These are phyloP conservation scores for Puccinia horiana DNA, from an alignment of 1,284 basidiomycete genomes.

Conservation along the genomic window DNA sequence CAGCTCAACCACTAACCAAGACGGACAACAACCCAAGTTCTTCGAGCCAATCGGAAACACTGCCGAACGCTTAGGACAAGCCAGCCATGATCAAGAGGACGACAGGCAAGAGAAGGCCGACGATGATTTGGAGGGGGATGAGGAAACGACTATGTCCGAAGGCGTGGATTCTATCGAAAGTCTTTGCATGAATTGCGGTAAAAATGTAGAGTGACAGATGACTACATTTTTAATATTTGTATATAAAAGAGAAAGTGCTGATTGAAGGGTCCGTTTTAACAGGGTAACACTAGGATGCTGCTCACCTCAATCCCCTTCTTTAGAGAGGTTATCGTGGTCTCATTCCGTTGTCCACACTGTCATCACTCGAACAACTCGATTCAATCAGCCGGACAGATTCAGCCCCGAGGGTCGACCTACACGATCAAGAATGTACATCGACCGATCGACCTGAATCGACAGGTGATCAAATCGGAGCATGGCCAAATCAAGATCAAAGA, in stretches of 20 bases:
- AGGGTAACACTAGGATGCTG: conserved; percentile 89
- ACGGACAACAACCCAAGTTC: neutral
- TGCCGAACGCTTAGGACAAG: neutral
- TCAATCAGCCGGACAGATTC: conserved; percentile 83
- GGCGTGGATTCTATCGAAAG: conserved; percentile 68
- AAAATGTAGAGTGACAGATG: conserved; percentile 60
- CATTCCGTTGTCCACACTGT: conserved; percentile 92
- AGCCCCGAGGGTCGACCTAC: conserved; percentile 66
- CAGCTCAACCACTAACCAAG: neutral
- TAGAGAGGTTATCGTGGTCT: conserved; percentile 91
- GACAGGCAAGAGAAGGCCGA: neutral
- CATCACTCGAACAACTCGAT: conserved; percentile 90
- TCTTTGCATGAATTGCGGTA: conserved; percentile 87
- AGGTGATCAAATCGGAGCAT: conserved; percentile 84
- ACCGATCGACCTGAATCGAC: conserved; percentile 81
- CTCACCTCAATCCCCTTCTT: conserved; percentile 96
- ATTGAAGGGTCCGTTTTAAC: neutral
- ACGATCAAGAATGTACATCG: conserved; percentile 73
- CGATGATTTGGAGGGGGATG: neutral
- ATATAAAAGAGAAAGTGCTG: neutral
- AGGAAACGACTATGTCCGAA: neutral
- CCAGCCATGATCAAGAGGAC: neutral
- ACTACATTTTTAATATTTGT: neutral
- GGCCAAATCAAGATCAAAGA: conserved; percentile 84
- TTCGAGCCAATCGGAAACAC: conserved; percentile 26